Base-by-base conservation (phyloP, 2,329 filamentous ascomycete genomes). In the Cercospora citrullina region DNA sequence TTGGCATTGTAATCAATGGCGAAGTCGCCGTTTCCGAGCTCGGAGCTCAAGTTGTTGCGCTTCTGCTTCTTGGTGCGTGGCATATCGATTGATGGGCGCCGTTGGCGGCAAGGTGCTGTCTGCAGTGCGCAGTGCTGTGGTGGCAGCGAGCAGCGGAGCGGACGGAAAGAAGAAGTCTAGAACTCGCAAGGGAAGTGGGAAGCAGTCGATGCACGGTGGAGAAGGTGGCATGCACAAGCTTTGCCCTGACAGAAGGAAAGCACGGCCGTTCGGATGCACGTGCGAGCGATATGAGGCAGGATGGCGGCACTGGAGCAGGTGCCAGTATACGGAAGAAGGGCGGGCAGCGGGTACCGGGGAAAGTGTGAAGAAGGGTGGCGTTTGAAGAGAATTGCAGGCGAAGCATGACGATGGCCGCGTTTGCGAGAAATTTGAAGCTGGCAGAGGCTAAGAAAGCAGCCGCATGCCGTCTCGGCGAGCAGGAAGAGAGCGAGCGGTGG, bases 1-100 rank as follows among this genome's bases (percentile, higher is more conserved):
- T 80, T 82, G 64, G 76, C 71, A 71, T 81, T 81, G 75, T 79
- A 79, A 59, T 76, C 74, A 48, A 77, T 75, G 18, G 69, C 69
- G 53, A 73, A 72, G 64, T 75, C 69, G 45, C 66, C 73, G 3
- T 71, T 69, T 26, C 72, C 76, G 10, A 76, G 72, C 64, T 77
- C 74, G 21, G 69, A 63, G 68, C 72, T 77, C n/a, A 31, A 42
- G 48, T 63, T 45, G n/a, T 66, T 48, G 55, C 69, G 69, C 61
- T 72, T 69, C 55, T 67, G 57, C 64, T 65, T 71, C 60, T 70
- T 70, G 45, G 31, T 60, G n/a, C 55, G 64, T 36, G 70, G 66
- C 71, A 73, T 75, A 26, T 10, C 61, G 39, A 63, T 28, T 18
- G 48, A 57, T 23, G 3, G 53, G 53, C 26, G 53, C 53, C 23